These are phyloP conservation scores for Aspergillus tubingensis DNA, from an alignment of 2,329 filamentous ascomycete species.

Conservation along the genomic window DNA sequence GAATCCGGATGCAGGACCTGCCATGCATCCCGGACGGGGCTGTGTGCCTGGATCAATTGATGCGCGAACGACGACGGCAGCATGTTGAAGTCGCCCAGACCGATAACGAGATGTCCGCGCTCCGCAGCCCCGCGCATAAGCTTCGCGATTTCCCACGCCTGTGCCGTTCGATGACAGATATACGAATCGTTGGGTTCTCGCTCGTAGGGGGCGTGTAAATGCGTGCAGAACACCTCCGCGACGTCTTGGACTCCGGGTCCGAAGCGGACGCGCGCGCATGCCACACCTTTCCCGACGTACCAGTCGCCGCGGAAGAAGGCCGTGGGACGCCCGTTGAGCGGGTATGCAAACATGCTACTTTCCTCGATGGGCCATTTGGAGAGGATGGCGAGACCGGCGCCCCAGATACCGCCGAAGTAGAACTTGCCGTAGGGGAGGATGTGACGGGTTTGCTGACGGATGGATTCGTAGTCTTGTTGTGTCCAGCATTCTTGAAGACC, in stretches of 20 bases:
- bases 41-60: slow-evolving; percentile 75
- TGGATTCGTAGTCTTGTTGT: slow-evolving; percentile 76
- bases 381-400: slow-evolving; percentile 83
- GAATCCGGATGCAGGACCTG: slow-evolving; percentile 79
- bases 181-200: slow-evolving; percentile 78
- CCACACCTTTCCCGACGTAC: slow-evolving; percentile 94
- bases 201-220: slow-evolving; percentile 88
- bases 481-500: slow-evolving; percentile 96
- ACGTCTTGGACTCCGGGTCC: slow-evolving; percentile 66
- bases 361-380: slow-evolving; percentile 92
- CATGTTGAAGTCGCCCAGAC: slow-evolving; percentile 95
- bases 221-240: slow-evolving; percentile 89
- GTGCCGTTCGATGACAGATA: slow-evolving; percentile 83
- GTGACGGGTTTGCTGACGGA: slow-evolving; percentile 70
- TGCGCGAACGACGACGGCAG: slow-evolving; percentile 83
- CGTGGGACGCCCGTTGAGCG: slow-evolving; percentile 89
- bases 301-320: slow-evolving; percentile 95
- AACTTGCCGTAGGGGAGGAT: slow-evolving; percentile 90
- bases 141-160: slow-evolving; percentile 94
- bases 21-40: slow-evolving; percentile 82
- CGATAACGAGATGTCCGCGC: slow-evolving; percentile 79
- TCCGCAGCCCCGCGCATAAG: slow-evolving; percentile 79
- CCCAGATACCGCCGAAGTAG: slow-evolving; percentile 86
- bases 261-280: slow-evolving; percentile 75
- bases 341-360: slow-evolving; percentile 80